Evolutionary conservation across 768 basidiomycete species (phyloP).

Genomic region (Russula sp.): DNA sequence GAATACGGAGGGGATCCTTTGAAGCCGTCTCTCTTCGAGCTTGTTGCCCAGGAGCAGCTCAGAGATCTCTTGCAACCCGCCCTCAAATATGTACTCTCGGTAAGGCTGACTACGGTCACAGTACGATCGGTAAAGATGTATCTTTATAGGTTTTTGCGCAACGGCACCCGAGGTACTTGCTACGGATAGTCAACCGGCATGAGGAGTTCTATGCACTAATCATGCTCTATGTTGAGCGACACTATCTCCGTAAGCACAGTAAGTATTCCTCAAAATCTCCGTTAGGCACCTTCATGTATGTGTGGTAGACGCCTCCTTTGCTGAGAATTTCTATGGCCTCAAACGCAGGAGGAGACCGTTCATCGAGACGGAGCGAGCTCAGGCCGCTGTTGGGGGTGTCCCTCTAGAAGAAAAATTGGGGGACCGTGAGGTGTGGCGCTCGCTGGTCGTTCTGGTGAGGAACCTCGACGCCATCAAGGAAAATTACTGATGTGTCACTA

Average conservation of each 20-base stretch:
- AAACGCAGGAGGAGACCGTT: conserved; percentile 69
- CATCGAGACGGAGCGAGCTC: conserved; percentile 60
- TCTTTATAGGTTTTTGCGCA: conserved; percentile 80
- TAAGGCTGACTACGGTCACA: conserved; percentile 34
- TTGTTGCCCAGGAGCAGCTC: conserved; percentile 90
- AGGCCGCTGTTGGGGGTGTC: conserved; percentile 58
- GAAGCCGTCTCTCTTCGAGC: conserved; percentile 82
- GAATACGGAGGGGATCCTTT: conserved; percentile 64
- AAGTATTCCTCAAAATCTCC: conserved; percentile 25
- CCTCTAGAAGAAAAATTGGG: conserved; percentile 61
- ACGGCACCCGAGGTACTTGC: conserved; percentile 84
- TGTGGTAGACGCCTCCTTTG: conserved; percentile 78
- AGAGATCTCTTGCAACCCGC: conserved; percentile 89
- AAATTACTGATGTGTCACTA: conserved; percentile 25
- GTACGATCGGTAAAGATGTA: not conserved
- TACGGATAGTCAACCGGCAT: conserved; percentile 87
- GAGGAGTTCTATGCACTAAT: conserved; percentile 91
- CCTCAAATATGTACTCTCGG: conserved; percentile 87
- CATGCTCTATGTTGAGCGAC: conserved; percentile 84
- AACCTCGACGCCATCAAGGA: not conserved
- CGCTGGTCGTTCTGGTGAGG: conserved; percentile 73
- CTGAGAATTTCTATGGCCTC: conserved; percentile 94
- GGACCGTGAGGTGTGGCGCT: conserved; percentile 60
- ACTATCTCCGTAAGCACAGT: conserved; percentile 88
- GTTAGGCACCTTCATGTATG: not conserved